Evolutionary conservation across 306 rosid genomes (phyloP).

Genomic region (Pachyrhizus erosus): DNA sequence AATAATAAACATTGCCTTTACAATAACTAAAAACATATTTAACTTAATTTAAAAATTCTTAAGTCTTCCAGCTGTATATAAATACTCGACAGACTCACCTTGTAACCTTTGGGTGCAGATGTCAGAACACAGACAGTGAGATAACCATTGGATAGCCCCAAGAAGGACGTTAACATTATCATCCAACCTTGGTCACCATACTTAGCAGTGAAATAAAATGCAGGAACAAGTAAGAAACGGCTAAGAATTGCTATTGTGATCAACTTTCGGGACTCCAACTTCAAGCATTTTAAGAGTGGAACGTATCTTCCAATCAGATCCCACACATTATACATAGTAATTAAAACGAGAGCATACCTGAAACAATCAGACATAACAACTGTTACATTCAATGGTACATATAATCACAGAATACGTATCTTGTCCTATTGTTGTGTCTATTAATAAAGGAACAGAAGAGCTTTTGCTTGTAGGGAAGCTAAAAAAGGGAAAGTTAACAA

Average conservation of each 20-base stretch:
- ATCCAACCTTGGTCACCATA: conserved; percentile 92
- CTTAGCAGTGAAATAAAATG: conserved; percentile 84
- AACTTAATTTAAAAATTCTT: too few species aligned
- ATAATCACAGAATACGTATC: not conserved
- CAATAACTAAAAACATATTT: too few species aligned
- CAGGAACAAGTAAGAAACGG: conserved; percentile 82
- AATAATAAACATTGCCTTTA: too few species aligned
- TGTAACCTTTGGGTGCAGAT: conserved; percentile 94
- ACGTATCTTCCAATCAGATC: conserved; percentile 89
- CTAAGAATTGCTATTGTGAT: conserved; percentile 51
- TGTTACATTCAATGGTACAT: not conserved
- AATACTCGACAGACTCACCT: too few species aligned
- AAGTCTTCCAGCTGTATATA: too few species aligned
- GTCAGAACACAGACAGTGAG: conserved; percentile 89
- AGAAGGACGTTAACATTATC: conserved; percentile 81
- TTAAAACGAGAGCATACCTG: conserved; percentile 89
- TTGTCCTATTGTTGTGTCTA: not conserved
- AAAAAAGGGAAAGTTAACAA: not conserved
- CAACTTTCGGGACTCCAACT: conserved; percentile 68
- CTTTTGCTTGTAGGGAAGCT: not conserved
- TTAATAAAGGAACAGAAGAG: not conserved
- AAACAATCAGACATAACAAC: conserved; percentile 7
- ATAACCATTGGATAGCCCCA: conserved; percentile 89
- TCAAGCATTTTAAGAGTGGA: conserved; percentile 61
- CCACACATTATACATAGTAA: conserved; percentile 75